Percentiles rank a stretch among this genome's conserved stretches.
These are phyloP conservation scores for Laetiporus sulphureus DNA, from an alignment of 1,284 basidiomycete species.

Conservation along the genomic window DNA sequence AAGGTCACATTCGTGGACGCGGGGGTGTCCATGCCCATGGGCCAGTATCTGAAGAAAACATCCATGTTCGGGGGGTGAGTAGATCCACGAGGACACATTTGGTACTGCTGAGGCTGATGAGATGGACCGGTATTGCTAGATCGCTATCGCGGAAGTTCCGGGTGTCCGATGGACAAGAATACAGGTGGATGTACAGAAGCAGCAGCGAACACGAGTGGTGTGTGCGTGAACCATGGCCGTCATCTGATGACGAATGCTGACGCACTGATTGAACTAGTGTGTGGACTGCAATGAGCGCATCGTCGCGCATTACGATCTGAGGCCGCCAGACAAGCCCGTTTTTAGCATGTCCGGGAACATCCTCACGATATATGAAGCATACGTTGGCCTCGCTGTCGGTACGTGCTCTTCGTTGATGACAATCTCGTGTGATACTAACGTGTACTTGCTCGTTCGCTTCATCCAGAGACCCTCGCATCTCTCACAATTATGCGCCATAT, in stretches of 20 bases:
- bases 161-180: conserved; percentile 59
- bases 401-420: conserved; percentile 16
- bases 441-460: background rate
- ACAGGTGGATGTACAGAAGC: conserved; percentile 52
- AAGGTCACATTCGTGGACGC: conserved; percentile 43
- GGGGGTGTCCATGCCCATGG: conserved; percentile 44
- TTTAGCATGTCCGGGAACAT: conserved; percentile 62
- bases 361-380: conserved; percentile 54
- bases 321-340: conserved; percentile 43
- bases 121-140: conserved; percentile 26
- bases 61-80: conserved; percentile 58
- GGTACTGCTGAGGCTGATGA: background rate
- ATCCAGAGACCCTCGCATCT: conserved; percentile 53
- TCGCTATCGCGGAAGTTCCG: conserved; percentile 58
- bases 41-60: conserved; percentile 51
- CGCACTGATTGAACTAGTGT: conserved; percentile 48
- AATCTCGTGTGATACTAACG: background rate
- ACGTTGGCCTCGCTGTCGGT: conserved; percentile 50
- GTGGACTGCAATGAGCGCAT: conserved; percentile 54
- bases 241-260: background rate
- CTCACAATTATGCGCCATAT: conserved; percentile 61
- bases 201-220: conserved; percentile 60
- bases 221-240: conserved; percentile 34
- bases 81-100: background rate
- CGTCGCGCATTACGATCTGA: conserved; percentile 50